These are phyloP conservation scores for Cornus suecica DNA, from an alignment of 148 eudicot species.

Conservation along the genomic window DNA sequence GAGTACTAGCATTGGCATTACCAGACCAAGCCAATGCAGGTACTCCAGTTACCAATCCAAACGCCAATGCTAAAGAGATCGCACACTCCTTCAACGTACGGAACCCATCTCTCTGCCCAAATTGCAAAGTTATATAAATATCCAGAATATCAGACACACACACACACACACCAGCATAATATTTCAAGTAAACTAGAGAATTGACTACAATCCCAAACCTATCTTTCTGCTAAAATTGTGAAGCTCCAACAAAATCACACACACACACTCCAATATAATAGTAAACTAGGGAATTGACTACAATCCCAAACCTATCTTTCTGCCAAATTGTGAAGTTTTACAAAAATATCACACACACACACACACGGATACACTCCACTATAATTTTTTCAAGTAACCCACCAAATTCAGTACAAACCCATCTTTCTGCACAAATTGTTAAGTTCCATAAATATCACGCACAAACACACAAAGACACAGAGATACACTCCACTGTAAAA, in stretches of 20 bases:
- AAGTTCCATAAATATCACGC: background rate
- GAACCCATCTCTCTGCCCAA: constrained; percentile 46
- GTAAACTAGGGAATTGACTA: background rate
- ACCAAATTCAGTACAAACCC: too few species aligned
- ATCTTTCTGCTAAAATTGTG: too few species aligned
- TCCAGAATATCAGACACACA: too few species aligned
- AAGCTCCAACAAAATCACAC: background rate
- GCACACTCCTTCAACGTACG: constrained; percentile 69
- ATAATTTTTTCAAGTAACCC: too few species aligned
- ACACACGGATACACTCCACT: too few species aligned
- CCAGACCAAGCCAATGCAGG: constrained; percentile 46
- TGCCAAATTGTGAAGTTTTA: constrained; percentile 30
- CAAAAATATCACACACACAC: too few species aligned
- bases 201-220: too few species aligned
- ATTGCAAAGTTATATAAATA: constrained; percentile 3
- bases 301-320: constrained; percentile 29
- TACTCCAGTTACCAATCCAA: constrained; percentile 66
- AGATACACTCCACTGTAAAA: background rate
- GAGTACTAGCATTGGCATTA: constrained; percentile 57
- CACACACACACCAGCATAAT: background rate
- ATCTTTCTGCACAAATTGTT: too few species aligned
- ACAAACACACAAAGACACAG: too few species aligned
- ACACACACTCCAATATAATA: background rate
- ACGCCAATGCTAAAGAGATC: constrained; percentile 72
- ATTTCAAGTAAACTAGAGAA: too few species aligned